A percentile compares a stretch with the other conserved stretches of the same genome.
These are phyloP conservation scores for Quercus lobata DNA, from an alignment of 331 rosid genomes.

Conservation along the genomic window DNA sequence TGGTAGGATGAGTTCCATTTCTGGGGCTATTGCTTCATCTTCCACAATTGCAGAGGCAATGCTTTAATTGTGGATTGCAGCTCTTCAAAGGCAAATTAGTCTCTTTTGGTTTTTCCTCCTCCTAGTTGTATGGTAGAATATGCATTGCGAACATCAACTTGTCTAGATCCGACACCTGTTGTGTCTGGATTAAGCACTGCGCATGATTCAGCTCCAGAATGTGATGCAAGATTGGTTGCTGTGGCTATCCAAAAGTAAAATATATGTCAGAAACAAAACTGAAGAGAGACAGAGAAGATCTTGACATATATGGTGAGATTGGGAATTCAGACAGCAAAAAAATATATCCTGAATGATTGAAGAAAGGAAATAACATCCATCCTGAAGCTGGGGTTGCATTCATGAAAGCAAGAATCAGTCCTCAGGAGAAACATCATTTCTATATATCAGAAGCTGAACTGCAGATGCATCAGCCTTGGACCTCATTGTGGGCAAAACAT, in stretches of 20 bases:
- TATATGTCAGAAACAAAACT: constrained; percentile 43
- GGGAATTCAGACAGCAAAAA: constrained; percentile 56
- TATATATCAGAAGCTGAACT: constrained; percentile 93
- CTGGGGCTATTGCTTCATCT: constrained; percentile 80
- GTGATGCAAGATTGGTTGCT: constrained; percentile 61
- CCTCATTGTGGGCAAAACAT: constrained; percentile 65
- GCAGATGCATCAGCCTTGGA: constrained; percentile 63
- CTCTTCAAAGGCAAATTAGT: constrained; percentile 29
- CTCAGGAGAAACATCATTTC: constrained; percentile 59
- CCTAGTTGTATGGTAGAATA: constrained; percentile 78
- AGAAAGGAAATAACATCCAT: constrained; percentile 27
- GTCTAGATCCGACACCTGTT: constrained; percentile 35
- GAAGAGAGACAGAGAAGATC: constrained; percentile 48
- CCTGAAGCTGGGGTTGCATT: constrained; percentile 33
- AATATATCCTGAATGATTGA: constrained; percentile 47
- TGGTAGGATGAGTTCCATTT: constrained; percentile 51
- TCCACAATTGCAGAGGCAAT: constrained; percentile 53
- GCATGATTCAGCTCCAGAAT: constrained; percentile 46
- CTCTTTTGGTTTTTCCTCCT: constrained; percentile 60
- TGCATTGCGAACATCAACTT: constrained; percentile 38
- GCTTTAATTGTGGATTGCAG: constrained; percentile 36
- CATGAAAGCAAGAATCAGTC: constrained; percentile 34
- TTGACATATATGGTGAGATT: constrained; percentile 73
- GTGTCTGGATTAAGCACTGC: constrained; percentile 43
- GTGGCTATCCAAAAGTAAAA: constrained; percentile 87